A percentile compares a stretch with the other conserved stretches of the same genome.
phyloP scores from a whole-genome alignment of 768 basidiomycete genomes.

The Phylloporus sp. region DNA sequence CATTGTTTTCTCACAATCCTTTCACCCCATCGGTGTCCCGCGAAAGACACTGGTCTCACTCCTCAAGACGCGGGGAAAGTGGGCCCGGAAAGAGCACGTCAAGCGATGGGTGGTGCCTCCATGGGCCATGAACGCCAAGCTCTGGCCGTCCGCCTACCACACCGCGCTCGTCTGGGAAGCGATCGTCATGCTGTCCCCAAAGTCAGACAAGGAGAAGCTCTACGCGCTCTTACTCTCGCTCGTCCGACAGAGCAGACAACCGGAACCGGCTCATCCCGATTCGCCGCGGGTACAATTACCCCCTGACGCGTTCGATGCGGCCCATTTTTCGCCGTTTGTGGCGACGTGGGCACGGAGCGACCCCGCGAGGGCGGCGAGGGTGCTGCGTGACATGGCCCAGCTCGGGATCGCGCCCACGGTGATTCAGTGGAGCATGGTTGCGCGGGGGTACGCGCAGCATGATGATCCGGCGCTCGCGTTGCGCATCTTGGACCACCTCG shows the following conservation, averaged over 20 bases:
- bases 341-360: conserved; percentile 32
- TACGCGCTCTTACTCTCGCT: conserved; percentile 43
- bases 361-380: conserved; percentile 31
- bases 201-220: conserved; percentile 31
- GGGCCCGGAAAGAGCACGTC: background rate
- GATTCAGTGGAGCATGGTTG: conserved; percentile 49
- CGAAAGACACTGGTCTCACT: conserved; percentile 19
- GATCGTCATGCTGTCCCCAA: conserved; percentile 19
- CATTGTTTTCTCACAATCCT: conserved; percentile 47
- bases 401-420: conserved; percentile 43
- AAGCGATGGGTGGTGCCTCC: background rate
- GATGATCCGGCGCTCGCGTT: conserved; percentile 37
- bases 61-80: conserved; percentile 9
- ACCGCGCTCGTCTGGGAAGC: conserved; percentile 36
- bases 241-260: conserved; percentile 8
- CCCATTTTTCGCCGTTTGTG: conserved; percentile 55
- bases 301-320: conserved; percentile 30
- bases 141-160: conserved; percentile 34
- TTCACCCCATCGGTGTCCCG: conserved; percentile 53
- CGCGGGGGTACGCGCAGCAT: conserved; percentile 40
- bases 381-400: conserved; percentile 52
- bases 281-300: conserved; percentile 15
- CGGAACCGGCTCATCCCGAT: background rate
- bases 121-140: conserved; percentile 8
- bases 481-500: conserved; percentile 41